These are phyloP conservation scores for Aspergillus incahuasiensis DNA, from an alignment of 495 filamentous ascomycete genomes.

Conservation along the genomic window DNA sequence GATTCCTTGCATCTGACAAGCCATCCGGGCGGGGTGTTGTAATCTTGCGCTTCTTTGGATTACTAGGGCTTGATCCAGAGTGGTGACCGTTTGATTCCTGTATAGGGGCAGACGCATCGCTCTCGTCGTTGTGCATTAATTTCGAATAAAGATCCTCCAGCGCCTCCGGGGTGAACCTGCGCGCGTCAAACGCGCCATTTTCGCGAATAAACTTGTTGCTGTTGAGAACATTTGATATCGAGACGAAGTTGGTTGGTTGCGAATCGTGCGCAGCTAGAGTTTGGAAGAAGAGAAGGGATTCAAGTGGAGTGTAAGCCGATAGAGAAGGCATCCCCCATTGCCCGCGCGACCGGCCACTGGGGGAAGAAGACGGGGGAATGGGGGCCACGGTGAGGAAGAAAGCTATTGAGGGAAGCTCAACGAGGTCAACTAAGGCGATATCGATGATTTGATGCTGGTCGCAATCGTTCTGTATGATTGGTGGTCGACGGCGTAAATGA, in stretches of 20 bases:
- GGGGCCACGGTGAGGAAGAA: slow-evolving; percentile 40
- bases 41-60: slow-evolving; percentile 70
- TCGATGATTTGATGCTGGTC: background rate
- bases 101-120: slow-evolving; percentile 27
- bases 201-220: slow-evolving; percentile 65
- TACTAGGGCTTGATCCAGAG: slow-evolving; percentile 30
- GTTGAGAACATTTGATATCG: slow-evolving; percentile 69
- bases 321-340: slow-evolving; percentile 53
- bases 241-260: slow-evolving; percentile 59
- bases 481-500: slow-evolving; percentile 1
- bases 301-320: slow-evolving; percentile 75
- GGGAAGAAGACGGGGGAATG: slow-evolving; percentile 31
- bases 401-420: slow-evolving; percentile 12
- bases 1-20: slow-evolving; percentile 59
- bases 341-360: slow-evolving; percentile 42
- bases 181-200: slow-evolving; percentile 62
- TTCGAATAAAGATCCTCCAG: slow-evolving; percentile 72
- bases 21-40: slow-evolving; percentile 56
- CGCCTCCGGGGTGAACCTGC: slow-evolving; percentile 70
- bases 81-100: slow-evolving; percentile 25
- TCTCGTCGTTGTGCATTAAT: slow-evolving; percentile 71
- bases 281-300: slow-evolving; percentile 86
- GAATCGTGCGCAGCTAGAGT: slow-evolving; percentile 65
- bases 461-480: background rate
- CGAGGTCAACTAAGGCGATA: background rate